phyloP scores from a whole-genome alignment of 805 yeast genomes.

The Saccharomycopsis sp. region DNA sequence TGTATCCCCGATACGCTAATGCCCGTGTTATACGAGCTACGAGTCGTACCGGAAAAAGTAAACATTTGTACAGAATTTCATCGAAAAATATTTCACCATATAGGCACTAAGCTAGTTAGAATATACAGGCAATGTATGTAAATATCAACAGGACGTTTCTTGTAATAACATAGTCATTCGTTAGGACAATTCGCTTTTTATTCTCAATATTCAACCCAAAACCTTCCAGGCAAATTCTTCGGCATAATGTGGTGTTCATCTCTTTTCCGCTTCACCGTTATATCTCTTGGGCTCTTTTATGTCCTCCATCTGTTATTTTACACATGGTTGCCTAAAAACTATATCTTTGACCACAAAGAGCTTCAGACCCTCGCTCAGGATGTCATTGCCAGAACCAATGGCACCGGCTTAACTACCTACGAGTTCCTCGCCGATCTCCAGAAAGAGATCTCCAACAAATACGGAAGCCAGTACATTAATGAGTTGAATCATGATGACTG shows the following conservation, averaged over 20 bases:
- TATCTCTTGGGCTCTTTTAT: slow-evolving; percentile 28
- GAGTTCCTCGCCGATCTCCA: slow-evolving; percentile 59
- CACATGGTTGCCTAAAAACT: slow-evolving; percentile 66
- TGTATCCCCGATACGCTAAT: too few relatives aligned
- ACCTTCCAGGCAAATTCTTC: too few relatives aligned
- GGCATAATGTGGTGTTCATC: neutral
- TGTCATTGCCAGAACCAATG: slow-evolving; percentile 47
- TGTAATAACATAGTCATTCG: too few relatives aligned
- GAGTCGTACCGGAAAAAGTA: neutral
- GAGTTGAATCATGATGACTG: slow-evolving; percentile 72
- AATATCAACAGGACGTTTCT: too few relatives aligned
- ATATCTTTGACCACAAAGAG: slow-evolving; percentile 60
- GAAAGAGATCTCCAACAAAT: slow-evolving; percentile 48
- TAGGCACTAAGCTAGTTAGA: too few relatives aligned
- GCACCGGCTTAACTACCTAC: slow-evolving; percentile 40
- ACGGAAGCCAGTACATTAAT: slow-evolving; percentile 70
- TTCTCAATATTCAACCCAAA: too few relatives aligned
- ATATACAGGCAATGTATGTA: too few relatives aligned
- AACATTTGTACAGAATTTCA: neutral
- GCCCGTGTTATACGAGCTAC: neutral
- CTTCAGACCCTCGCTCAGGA: slow-evolving; percentile 53
- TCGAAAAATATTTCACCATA: neutral
- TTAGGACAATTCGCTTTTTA: too few relatives aligned
- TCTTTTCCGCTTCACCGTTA: slow-evolving; percentile 21
- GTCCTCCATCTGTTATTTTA: slow-evolving; percentile 38